Evolutionary conservation across 768 basidiomycete genomes (phyloP).

Genomic region (Hygrocybe coccinea): DNA sequence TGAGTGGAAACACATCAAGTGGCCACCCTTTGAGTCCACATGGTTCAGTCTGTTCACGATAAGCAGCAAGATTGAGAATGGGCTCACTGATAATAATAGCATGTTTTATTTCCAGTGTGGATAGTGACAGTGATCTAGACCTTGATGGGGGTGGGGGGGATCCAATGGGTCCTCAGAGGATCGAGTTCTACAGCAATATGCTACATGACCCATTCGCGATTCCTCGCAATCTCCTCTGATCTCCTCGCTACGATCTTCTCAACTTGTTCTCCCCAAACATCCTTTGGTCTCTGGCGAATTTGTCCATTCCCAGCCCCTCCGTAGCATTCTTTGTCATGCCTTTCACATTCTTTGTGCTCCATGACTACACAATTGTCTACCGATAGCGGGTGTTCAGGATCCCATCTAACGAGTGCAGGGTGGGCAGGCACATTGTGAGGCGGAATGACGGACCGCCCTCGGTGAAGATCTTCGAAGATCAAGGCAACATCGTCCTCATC

Average conservation of each 20-base stretch:
- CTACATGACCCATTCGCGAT: constrained; percentile 47
- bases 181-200: too few species aligned
- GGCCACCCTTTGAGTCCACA: too few species aligned
- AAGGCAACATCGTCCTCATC: constrained; percentile 79
- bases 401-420: constrained; percentile 81
- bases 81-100: too few species aligned
- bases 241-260: constrained; percentile 54
- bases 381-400: constrained; percentile 53
- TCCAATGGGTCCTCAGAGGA: too few species aligned
- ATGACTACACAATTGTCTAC: constrained; percentile 86
- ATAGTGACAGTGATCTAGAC: too few species aligned
- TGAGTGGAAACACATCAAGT: too few species aligned
- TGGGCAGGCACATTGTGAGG: constrained; percentile 69
- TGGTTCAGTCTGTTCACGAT: too few species aligned
- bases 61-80: too few species aligned
- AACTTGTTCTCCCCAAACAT: constrained; percentile 69
- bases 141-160: too few species aligned
- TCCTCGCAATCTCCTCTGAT: constrained; percentile 52
- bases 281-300: constrained; percentile 35
- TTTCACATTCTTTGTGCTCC: constrained; percentile 68
- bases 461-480: constrained; percentile 82
- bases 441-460: constrained; percentile 72
- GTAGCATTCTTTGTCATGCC: constrained; percentile 51
- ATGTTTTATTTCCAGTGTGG: too few species aligned
- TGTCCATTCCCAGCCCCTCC: constrained; percentile 19